These are phyloP conservation scores for Tetrapisispora pingtungensis DNA, from an alignment of 805 yeast species.

Conservation along the genomic window DNA sequence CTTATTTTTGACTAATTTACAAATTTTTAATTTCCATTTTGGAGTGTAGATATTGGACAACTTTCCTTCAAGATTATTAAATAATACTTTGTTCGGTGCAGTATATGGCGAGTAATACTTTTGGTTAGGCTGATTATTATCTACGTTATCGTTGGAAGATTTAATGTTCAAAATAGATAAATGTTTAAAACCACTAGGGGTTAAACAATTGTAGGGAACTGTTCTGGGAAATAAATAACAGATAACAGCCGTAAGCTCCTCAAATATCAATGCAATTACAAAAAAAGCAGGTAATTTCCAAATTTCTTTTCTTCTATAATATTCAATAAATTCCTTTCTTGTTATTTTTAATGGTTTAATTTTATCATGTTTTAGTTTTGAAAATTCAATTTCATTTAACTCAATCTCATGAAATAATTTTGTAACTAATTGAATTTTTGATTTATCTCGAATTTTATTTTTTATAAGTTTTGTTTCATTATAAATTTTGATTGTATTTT, in stretches of 20 bases:
- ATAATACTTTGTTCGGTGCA: conserved; percentile 32
- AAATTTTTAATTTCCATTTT: background rate
- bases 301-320: conserved; percentile 36
- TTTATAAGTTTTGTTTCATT: conserved; percentile 14
- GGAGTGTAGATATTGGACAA: conserved; percentile 1
- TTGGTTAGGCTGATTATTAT: background rate
- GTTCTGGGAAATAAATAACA: conserved; percentile 46
- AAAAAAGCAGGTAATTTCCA: conserved; percentile 46
- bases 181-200: conserved; percentile 33
- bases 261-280: conserved; percentile 37
- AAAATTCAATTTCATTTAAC: conserved; percentile 22
- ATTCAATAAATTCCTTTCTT: conserved; percentile 37
- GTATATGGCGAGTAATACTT: conserved; percentile 39
- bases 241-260: conserved; percentile 44
- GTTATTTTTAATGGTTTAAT: conserved; percentile 20
- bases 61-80: conserved; percentile 24
- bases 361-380: background rate
- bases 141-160: background rate
- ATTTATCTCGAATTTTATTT: background rate
- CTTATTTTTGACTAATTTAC: conserved; percentile 20
- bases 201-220: conserved; percentile 48
- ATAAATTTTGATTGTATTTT: conserved; percentile 43
- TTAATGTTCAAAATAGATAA: conserved; percentile 2
- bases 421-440: conserved; percentile 17
- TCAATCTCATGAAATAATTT: conserved; percentile 12